Evolutionary conservation across 352 stramenopile genomes (phyloP), one percentile per base, ranked within the genome.

Genomic region (Saprolegnia parasitica): DNA sequence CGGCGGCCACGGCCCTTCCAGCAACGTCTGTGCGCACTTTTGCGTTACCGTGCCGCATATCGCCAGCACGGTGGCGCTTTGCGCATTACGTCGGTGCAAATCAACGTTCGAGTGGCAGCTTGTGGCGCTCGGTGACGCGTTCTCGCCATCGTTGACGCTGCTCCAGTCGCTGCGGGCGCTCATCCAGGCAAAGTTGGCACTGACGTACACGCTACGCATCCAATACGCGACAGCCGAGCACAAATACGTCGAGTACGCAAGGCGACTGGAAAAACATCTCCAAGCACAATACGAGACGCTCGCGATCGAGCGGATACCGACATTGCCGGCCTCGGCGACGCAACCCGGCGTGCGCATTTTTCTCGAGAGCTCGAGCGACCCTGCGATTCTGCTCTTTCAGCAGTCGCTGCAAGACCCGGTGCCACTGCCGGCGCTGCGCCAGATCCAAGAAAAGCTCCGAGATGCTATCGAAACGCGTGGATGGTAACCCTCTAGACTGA

Each of bases 241-340:
- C n/a, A n/a, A 60, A 11, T 24, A 60, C 35, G 20, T 60, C 35
- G 52, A 60, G 16, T 60, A 60, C 52, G 52, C 52, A 8, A 16
- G 20, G 16, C 35, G 24, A n/a, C 11, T 60, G 24, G 52, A 60
- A 60, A 60, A 60, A 9, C 52, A 60, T n/a, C 11, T 60, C 3
- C 52, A 24, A 26, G 11, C 52, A 8, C 16, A 16, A 21, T 60
- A 60, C 20, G 11, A 60, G 11, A 60, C 11, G 11, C n/a, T 60
- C 35, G 9, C 11, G 1, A 24, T 60, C 35, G 13, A 4, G 52
- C 24, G 52, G 11, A 11, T 42, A 3, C 52, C 52, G 11, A 11
- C 13, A 16, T 16, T 24, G 13, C 18, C 42, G 1, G 3, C 8
- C 11, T 35, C 35, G 1, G 20, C 24, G 20, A 60, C 13, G 13